Base-by-base conservation (phyloP, 2,329 filamentous ascomycete species). In the Epicoccum nigrum region DNA sequence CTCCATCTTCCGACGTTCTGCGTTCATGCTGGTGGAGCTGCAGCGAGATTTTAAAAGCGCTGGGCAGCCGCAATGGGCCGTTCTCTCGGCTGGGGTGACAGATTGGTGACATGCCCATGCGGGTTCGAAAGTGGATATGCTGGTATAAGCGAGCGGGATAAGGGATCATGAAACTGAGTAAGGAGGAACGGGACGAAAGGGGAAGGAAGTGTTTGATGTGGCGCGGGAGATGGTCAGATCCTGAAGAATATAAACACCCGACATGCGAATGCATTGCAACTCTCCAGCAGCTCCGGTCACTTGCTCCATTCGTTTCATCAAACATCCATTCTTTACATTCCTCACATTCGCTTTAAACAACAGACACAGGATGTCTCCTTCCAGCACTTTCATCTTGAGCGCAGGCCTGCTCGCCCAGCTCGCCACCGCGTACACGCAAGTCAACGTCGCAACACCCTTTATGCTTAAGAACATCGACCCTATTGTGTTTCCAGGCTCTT, bases 401-500 rank as follows among this genome's bases (percentile, higher is more conserved):
- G 56, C 62, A 37, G 60, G 62, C 39, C 56, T 66, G 53, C 63
- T 69, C 42, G 65, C 60, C 9, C 61, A 63, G 28, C 37, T 65
- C 9, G 63, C 62, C 7, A 54, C 61, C 20, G 71, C 68, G 13
- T 74, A 74, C 56, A 74, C 71, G 8, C 59, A 65, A 45, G 64
- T 73, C 44, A 71, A 69, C 43, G 56, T 76, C 2, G 45, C 51
- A 13, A 49, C 58, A 2, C 59, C 66, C 1, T 77, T 76, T 57
- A 77, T 78, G 74, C 56, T 65, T 46, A 79, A 78, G 59, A 78
- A 77, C 62, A 74, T 79, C 50, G 76, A 78, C 44, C 74, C 76
- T 2, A 74, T 78, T 30, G 74, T 77, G 32, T 67, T 72, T 38
- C 76, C 76, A 0, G 75, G 74, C 4, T 46, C 67, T 25, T 76